These are phyloP conservation scores for Elaeis guineensis DNA, from an alignment of 176 grass and related monocot genomes.

Conservation along the genomic window DNA sequence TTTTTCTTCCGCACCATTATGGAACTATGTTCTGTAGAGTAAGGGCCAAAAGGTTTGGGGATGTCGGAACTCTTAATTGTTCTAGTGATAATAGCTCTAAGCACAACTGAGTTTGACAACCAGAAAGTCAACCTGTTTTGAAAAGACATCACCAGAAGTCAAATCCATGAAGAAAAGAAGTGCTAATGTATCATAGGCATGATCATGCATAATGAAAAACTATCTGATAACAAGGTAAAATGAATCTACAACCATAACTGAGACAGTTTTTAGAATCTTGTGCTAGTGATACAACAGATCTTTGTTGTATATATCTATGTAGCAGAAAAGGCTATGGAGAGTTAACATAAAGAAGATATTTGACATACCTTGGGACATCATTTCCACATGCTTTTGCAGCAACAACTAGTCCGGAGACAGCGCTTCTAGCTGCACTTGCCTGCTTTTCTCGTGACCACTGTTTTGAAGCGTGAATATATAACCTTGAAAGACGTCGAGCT, in stretches of 20 bases:
- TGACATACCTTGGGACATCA: constrained; percentile 74
- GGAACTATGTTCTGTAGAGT: constrained; percentile 24
- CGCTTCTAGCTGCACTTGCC: constrained; percentile 76
- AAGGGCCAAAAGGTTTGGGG: constrained; percentile 17
- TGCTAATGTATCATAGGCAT: no score
- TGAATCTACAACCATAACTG: no score
- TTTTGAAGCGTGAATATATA: constrained; percentile 61
- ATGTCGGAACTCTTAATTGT: constrained; percentile 36
- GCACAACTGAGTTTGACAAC: constrained; percentile 80
- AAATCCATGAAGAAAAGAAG: no score
- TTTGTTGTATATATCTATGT: neutral
- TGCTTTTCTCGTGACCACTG: constrained; percentile 58
- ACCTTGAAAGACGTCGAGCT: constrained; percentile 72
- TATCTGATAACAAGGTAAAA: neutral
- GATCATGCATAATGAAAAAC: no score
- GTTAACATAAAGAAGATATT: constrained; percentile 14
- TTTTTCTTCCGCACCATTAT: constrained; percentile 42
- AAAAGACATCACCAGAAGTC: constrained; percentile 18
- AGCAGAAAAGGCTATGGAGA: neutral
- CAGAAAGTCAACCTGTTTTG: constrained; percentile 83
- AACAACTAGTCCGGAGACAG: constrained; percentile 80
- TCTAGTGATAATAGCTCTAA: constrained; percentile 72
- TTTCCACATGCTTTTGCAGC: constrained; percentile 89
- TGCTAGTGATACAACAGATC: no score
- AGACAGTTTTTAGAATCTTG: no score